These are phyloP conservation scores for Lithocarpus polystachyus DNA, from an alignment of 306 rosid species.

Conservation along the genomic window DNA sequence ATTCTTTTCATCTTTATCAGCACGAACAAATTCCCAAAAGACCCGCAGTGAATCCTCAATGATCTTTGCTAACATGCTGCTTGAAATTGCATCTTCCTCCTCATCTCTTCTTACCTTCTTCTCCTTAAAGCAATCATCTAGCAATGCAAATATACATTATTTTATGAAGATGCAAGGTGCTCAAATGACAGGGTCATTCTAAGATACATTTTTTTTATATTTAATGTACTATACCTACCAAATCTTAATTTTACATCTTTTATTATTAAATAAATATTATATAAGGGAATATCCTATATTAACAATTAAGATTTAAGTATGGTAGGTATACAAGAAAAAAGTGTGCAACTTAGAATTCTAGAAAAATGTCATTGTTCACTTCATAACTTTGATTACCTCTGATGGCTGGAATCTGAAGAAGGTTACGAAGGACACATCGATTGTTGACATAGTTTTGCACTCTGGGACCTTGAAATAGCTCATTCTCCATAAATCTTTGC, in stretches of 20 bases:
- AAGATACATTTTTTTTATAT: too few species aligned
- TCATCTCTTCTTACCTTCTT: slow-evolving; percentile 33
- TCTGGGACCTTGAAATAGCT: slow-evolving; percentile 76
- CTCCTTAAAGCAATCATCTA: slow-evolving; percentile 57
- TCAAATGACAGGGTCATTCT: background rate
- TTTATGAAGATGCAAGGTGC: background rate
- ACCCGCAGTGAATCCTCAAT: slow-evolving; percentile 66
- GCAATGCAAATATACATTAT: background rate
- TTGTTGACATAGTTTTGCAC: slow-evolving; percentile 63
- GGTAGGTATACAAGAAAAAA: too few species aligned
- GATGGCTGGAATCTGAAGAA: slow-evolving; percentile 74
- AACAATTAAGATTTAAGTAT: too few species aligned
- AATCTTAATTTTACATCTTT: too few species aligned
- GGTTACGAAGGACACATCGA: slow-evolving; percentile 60
- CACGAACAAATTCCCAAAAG: slow-evolving; percentile 61
- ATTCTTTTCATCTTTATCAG: slow-evolving; percentile 54
- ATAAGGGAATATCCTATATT: too few species aligned
- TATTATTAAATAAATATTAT: too few species aligned
- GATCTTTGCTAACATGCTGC: slow-evolving; percentile 41
- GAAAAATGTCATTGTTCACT: too few species aligned
- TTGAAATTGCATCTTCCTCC: slow-evolving; percentile 35
- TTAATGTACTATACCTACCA: too few species aligned
- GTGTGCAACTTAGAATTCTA: too few species aligned
- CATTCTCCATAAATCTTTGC: slow-evolving; percentile 79
- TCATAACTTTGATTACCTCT: slow-evolving; percentile 45